Base-by-base conservation (phyloP, 495 filamentous ascomycete genomes). In the Rhypophila decipiens region DNA sequence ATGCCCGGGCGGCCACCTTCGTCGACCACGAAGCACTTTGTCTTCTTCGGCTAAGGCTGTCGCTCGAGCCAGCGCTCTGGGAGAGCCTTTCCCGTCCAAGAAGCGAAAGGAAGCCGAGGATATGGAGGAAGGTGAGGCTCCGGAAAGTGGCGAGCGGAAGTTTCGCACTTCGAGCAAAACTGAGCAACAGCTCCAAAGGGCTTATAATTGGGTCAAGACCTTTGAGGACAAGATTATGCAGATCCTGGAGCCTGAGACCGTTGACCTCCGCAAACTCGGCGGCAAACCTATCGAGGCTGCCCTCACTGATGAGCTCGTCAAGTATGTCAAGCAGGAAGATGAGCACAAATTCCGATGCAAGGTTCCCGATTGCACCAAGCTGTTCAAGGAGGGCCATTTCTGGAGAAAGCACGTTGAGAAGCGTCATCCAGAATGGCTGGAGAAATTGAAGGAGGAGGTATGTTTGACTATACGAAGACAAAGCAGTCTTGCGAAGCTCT, bases 341-440 rank as follows among this genome's bases (percentile, higher is more conserved):
- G 90, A 96, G 57, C 82, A 87, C 49, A 96, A 96, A 60, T 99
- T 83, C 73, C 80, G 94, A 50, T 99, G 93, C 80, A 95, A 89
- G 64, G 88, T 96, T 17, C 89, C 89, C 2, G 87, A 95, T 29
- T 99, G 93, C 64, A 82, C 87, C 0, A 99, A 99, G 64, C 75
- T 97, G 18, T 99, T 99, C 79, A 96, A 96, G 65, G 94, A 90
- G 24, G 85, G 95, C 5, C 76, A 84, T 51, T 99, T 97, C 65
- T 99, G 93, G 93, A 83, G 81, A 53, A 99, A 99, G 71, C 93
- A 99, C 56, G 80, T 97, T 17, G 94, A 96, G 64, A 98, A 98
- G 69, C 85, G 95, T 24, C 93, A 99, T 60, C 52, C 75, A 0
- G 91, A 96, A 47, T 99, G 88, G 88, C 78, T 84, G 42, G 83